A percentile compares a stretch with the other conserved stretches of the same genome.
These are phyloP conservation scores for Oehlia diaphana DNA, from an alignment of 192 early-diverging fungal genomes.

Conservation along the genomic window DNA sequence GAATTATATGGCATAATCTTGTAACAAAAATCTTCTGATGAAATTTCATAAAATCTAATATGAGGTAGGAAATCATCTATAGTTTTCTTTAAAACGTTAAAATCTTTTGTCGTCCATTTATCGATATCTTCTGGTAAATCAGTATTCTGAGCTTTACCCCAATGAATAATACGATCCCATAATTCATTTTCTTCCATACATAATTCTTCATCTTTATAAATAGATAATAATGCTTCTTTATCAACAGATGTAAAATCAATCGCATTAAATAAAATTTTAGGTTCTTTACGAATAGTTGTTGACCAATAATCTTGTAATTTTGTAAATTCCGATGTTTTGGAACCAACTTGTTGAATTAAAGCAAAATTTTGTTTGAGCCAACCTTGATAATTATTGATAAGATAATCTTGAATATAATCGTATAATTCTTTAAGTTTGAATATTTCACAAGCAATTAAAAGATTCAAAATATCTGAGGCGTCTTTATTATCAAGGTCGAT, in stretches of 20 bases:
- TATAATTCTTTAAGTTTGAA: slow-evolving; percentile 4
- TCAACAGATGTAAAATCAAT: neutral
- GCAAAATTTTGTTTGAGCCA: slow-evolving; percentile 7
- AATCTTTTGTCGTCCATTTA: too few relatives aligned
- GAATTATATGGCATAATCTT: too few relatives aligned
- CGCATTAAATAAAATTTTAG: slow-evolving; percentile 2
- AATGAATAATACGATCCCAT: slow-evolving; percentile 8
- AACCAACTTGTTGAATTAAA: neutral
- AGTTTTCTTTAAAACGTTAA: too few relatives aligned
- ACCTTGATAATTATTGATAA: neutral
- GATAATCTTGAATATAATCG: slow-evolving; percentile 2
- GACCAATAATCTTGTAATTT: neutral
- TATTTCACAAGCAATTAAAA: slow-evolving; percentile 5
- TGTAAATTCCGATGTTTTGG: neutral
- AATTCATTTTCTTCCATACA: slow-evolving; percentile 16
- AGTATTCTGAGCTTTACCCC: slow-evolving; percentile 10
- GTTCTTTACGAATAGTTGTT: neutral
- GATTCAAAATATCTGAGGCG: neutral
- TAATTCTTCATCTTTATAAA: slow-evolving; percentile 9
- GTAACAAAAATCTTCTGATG: too few relatives aligned
- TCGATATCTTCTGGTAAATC: neutral
- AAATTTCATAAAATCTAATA: too few relatives aligned
- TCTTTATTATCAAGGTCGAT: neutral
- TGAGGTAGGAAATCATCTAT: too few relatives aligned
- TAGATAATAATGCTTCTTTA: neutral